These are phyloP conservation scores for Hordeum pubiflorum DNA, from an alignment of 202 grass and related monocot species.

Conservation along the genomic window DNA sequence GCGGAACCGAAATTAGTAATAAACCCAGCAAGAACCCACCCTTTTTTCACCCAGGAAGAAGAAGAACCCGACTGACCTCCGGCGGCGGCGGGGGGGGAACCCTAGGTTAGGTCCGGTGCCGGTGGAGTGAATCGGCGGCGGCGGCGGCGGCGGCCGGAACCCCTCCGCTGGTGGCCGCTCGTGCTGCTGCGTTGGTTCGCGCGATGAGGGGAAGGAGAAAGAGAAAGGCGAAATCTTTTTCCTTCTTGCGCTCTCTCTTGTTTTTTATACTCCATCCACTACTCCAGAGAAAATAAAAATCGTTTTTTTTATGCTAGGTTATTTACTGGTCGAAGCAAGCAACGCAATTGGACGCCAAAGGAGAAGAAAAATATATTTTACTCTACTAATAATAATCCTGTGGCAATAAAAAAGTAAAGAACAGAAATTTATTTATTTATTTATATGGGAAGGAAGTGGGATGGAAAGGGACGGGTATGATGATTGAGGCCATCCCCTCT, in stretches of 20 bases:
- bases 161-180: background rate
- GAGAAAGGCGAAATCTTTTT: background rate
- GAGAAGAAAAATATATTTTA: too few species aligned
- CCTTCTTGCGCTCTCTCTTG: background rate
- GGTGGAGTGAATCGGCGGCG: background rate
- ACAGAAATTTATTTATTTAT: too few species aligned
- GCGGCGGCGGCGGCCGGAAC: background rate
- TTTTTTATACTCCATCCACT: background rate
- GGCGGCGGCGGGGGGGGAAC: background rate
- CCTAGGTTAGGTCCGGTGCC: too few species aligned
- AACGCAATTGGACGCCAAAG: background rate
- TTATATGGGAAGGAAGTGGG: background rate
- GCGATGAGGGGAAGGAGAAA: background rate
- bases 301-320: background rate
- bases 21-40: background rate
- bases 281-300: background rate
- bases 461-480: constrained; percentile 10
- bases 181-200: background rate
- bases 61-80: background rate
- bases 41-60: too few species aligned
- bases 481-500: constrained; percentile 8
- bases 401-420: background rate
- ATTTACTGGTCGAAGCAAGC: background rate
- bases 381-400: background rate
- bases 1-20: too few species aligned